Evolutionary conservation across 2,329 filamentous ascomycete genomes (phyloP), one percentile per base, ranked within the genome.

Genomic region (Zasmidium angulare): DNA sequence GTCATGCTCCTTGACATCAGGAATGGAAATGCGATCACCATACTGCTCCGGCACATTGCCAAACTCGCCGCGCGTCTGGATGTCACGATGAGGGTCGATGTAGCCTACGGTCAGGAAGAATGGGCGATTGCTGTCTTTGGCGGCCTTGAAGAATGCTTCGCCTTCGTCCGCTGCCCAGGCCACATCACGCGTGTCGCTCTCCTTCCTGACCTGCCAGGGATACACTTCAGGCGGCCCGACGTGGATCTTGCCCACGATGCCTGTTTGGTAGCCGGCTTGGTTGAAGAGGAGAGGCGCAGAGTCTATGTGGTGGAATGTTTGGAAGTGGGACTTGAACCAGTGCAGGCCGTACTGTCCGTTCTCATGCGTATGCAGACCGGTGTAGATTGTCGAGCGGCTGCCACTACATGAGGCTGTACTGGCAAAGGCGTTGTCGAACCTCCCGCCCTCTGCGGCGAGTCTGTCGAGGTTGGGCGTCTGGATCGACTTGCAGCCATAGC

Each of bases 231-330:
- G 47, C 0, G 79, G 79, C 0, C 78, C 78, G 11, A 82, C 80
- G 50, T 82, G 81, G 0, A 82, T 69, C 63, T 82, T 82, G 2
- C 78, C 78, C 1, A 82, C 66, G 21, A 83, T 77, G 0, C 78
- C 79, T 0, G 79, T 82, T 47, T 69, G 73, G 60, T 81, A 80
- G 1, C 77, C 79, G 0, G 68, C 62, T 1, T 66, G 54, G 19
- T 73, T 73, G 61, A 82, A 74, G 0, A 80, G 57, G 0, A 59
- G 43, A 1, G 80, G 79, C 0, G 70, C 68, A 0, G 77, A 78
- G 49, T 81, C 73, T 24, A 82, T 68, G 59, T 79, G 69, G 47
- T 79, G 73, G 58, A 76, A 78, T 0, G 77, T 82, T 60, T 72
- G 67, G 52, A 83, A 82, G 58, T 79, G 77, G 59, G 76, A 72